phyloP scores from a whole-genome alignment of 2,329 filamentous ascomycete species.

The Alternaria panax region DNA sequence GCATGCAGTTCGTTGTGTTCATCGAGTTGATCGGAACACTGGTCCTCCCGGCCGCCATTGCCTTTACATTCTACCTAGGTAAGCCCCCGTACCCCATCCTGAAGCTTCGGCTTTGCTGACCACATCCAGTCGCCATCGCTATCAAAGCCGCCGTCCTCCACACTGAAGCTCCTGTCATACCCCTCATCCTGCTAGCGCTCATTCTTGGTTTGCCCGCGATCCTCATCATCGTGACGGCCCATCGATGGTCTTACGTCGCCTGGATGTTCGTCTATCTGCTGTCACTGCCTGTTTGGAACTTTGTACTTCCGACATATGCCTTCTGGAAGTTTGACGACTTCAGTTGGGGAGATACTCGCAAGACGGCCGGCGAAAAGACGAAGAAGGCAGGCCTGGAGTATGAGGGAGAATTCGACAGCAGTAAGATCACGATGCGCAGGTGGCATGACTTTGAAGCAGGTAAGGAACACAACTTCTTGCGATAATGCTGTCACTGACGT shows the following conservation, averaged over 20 bases:
- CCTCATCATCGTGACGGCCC: slow-evolving; percentile 90
- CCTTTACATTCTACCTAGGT: slow-evolving; percentile 96
- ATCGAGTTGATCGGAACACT: slow-evolving; percentile 94
- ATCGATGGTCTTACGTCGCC: slow-evolving; percentile 87
- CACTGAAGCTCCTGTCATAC: slow-evolving; percentile 78
- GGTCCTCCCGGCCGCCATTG: slow-evolving; percentile 93
- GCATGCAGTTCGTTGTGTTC: slow-evolving; percentile 98
- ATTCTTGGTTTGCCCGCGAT: slow-evolving; percentile 94
- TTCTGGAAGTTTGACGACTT: slow-evolving; percentile 99
- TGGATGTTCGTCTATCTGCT: slow-evolving; percentile 98
- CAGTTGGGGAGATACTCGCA: slow-evolving; percentile 97
- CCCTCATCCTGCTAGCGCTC: slow-evolving; percentile 83
- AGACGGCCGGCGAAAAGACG: slow-evolving; percentile 88
- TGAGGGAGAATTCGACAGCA: slow-evolving; percentile 96
- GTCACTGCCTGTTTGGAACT: slow-evolving; percentile 97
- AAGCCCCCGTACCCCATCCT: slow-evolving; percentile 55
- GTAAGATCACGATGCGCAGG: slow-evolving; percentile 98
- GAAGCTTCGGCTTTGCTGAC: slow-evolving; percentile 34
- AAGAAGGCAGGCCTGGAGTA: slow-evolving; percentile 87
- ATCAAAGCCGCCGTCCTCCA: slow-evolving; percentile 70
- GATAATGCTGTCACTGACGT: slow-evolving; percentile 38
- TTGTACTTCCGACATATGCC: slow-evolving; percentile 89
- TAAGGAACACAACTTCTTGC: slow-evolving; percentile 44
- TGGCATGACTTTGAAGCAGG: slow-evolving; percentile 92
- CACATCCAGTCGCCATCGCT: slow-evolving; percentile 75